Evolutionary conservation across 345 rosid genomes (phyloP).

Genomic region (Lepidium africanum): DNA sequence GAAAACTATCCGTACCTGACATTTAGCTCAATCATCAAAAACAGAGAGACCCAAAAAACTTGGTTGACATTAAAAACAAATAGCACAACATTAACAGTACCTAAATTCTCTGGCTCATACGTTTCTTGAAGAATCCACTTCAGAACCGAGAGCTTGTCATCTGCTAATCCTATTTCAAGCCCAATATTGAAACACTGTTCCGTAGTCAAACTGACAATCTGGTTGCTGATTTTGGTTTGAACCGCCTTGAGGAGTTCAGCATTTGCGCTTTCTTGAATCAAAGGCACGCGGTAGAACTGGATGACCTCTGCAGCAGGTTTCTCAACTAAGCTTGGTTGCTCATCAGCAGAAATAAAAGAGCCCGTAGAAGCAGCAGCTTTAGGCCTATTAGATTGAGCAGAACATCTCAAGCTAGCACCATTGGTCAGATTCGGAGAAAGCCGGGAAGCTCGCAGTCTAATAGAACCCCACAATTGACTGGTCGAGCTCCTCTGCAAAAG

Average conservation of each 20-base stretch:
- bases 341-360: constrained; percentile 35
- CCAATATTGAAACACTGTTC: constrained; percentile 89
- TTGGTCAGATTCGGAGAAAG: constrained; percentile 17
- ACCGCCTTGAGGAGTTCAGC: constrained; percentile 51
- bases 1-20: constrained; percentile 63
- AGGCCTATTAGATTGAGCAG: constrained; percentile 39
- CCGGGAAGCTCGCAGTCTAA: constrained; percentile 14
- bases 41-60: not conserved
- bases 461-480: constrained; percentile 39
- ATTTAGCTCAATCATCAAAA: constrained; percentile 13
- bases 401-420: constrained; percentile 42
- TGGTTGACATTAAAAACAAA: not conserved
- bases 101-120: constrained; percentile 84
- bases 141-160: constrained; percentile 48
- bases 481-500: constrained; percentile 35
- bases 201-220: constrained; percentile 63
- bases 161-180: constrained; percentile 34
- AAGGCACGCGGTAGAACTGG: constrained; percentile 68
- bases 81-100: not conserved
- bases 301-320: constrained; percentile 53
- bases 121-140: constrained; percentile 91
- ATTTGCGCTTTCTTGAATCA: constrained; percentile 69
- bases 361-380: constrained; percentile 40
- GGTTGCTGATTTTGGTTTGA: constrained; percentile 59
- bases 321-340: constrained; percentile 37